Base-by-base conservation (phyloP, 2,329 filamentous ascomycete genomes). In the Cercospora beticola region DNA sequence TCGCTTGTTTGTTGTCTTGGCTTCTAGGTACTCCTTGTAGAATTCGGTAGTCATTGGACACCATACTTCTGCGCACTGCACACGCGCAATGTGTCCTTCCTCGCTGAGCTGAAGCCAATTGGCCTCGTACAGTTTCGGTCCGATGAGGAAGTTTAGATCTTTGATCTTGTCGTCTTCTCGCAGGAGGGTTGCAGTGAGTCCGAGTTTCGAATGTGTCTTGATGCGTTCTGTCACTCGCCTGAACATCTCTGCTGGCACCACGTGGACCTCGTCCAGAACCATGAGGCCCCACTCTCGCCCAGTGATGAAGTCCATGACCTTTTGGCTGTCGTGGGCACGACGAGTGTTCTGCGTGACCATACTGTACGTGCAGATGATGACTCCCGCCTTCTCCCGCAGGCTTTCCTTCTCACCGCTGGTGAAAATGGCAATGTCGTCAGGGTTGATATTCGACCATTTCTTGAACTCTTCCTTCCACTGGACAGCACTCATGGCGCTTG, bases 41-140 rank as follows among this genome's bases (percentile, higher is more conserved):
- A 99, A 99, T 75, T 99, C 95, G 0, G 94, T 95, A 0, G 95
- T 97, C 95, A 99, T 99, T 2, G 94, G 93, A 77, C 95, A 99
- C 95, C 95, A 99, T 6, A 99, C 95, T 80, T 99, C 95, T 14
- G 95, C 95, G 79, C 95, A 99, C 80, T 99, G 95, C 1, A 99
- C 95, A 74, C 93, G 91, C 40, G 95, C 95, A 79, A 99, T 99
- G 78, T 97, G 94, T 0, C 95, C 95, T 81, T 97, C 93, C 76
- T 97, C 92, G 0, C 94, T 95, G 49, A 99, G 87, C 79, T 99
- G 95, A 89, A 98, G 97, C 95, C 95, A 99, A 79, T 99, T 99
- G 30, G 95, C 95, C 81, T 99, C 95, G 78, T 97, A 99, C 0
- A 99, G 85, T 80, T 99, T 99, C 0, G 95, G 95, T 0, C 95